Conservation (phyloP, 805 yeast genomes). For the Barnettozyma vustinii region DNA sequence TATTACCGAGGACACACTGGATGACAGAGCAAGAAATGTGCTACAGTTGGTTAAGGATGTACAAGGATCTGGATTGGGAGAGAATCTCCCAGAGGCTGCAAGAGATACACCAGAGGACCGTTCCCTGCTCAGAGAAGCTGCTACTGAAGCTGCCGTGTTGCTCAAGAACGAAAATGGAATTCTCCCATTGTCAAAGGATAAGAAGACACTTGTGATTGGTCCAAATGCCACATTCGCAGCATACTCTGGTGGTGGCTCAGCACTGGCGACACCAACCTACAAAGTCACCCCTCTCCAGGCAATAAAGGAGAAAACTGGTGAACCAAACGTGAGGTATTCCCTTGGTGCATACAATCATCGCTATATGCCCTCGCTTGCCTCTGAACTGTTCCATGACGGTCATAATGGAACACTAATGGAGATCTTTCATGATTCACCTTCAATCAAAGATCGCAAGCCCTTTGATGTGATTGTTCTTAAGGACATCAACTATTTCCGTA, state of each 20-base stretch:
- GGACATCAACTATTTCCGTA: conserved; percentile 17
- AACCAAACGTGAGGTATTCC: conserved; percentile 19
- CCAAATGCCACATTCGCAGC: conserved; percentile 48
- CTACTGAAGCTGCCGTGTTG: conserved; percentile 47
- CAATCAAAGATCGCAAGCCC: conserved; percentile 18
- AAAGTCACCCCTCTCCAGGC: conserved; percentile 44
- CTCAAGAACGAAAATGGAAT: conserved; percentile 45
- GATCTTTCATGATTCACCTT: conserved; percentile 21
- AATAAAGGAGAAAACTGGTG: conserved; percentile 27
- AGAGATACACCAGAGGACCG: conserved; percentile 42
- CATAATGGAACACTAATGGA: conserved; percentile 18
- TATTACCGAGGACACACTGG: conserved; percentile 36
- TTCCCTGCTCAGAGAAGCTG: conserved; percentile 34
- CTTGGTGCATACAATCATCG: conserved; percentile 33
- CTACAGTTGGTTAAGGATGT: conserved; percentile 43
- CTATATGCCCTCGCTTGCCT: conserved; percentile 27
- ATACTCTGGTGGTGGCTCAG: conserved; percentile 60
- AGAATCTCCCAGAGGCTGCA: conserved; percentile 32
- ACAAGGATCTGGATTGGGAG: conserved; percentile 36
- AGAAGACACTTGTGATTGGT: conserved; percentile 47
- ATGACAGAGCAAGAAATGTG: conserved; percentile 44
- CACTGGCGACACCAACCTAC: conserved; percentile 43
- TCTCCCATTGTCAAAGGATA: conserved; percentile 42
- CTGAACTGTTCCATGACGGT: conserved; percentile 13
- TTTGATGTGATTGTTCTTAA: conserved; percentile 24